phyloP scores from a whole-genome alignment of 768 basidiomycete genomes.

The Leccinum disarticulatum region DNA sequence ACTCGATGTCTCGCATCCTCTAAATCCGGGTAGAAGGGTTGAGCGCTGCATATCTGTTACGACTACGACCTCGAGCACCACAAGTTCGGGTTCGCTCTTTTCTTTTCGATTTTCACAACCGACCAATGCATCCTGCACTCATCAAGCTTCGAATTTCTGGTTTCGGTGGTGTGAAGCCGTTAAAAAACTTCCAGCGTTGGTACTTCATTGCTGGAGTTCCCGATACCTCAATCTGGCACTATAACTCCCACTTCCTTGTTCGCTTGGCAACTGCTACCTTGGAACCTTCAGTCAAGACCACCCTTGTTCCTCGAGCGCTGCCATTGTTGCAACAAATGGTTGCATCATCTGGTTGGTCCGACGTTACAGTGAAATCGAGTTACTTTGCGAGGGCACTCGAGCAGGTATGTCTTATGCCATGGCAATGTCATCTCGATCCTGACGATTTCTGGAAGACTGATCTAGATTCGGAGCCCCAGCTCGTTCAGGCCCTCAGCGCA shows the following conservation, averaged over 20 bases:
- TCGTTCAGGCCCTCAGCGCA: slow-evolving; percentile 71
- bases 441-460: slow-evolving; percentile 54
- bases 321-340: slow-evolving; percentile 74
- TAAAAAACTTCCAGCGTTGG: too few species aligned
- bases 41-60: too few species aligned
- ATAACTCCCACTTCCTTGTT: slow-evolving; percentile 62
- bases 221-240: too few species aligned
- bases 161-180: too few species aligned
- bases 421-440: neutral
- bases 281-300: slow-evolving; percentile 39
- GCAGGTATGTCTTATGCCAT: slow-evolving; percentile 46
- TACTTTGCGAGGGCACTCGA: slow-evolving; percentile 87
- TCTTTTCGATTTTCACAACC: too few species aligned
- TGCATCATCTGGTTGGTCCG: slow-evolving; percentile 82
- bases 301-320: slow-evolving; percentile 63
- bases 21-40: too few species aligned
- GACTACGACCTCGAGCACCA: too few species aligned
- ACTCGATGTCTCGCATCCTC: too few species aligned
- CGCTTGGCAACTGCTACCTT: slow-evolving; percentile 75
- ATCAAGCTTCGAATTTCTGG: too few species aligned
- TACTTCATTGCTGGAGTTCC: too few species aligned
- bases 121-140: too few species aligned
- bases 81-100: too few species aligned
- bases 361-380: slow-evolving; percentile 87
- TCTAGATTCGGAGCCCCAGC: slow-evolving; percentile 59